phyloP scores from a whole-genome alignment of 192 early-diverging fungal genomes.

The Umbelopsis isabellina region DNA sequence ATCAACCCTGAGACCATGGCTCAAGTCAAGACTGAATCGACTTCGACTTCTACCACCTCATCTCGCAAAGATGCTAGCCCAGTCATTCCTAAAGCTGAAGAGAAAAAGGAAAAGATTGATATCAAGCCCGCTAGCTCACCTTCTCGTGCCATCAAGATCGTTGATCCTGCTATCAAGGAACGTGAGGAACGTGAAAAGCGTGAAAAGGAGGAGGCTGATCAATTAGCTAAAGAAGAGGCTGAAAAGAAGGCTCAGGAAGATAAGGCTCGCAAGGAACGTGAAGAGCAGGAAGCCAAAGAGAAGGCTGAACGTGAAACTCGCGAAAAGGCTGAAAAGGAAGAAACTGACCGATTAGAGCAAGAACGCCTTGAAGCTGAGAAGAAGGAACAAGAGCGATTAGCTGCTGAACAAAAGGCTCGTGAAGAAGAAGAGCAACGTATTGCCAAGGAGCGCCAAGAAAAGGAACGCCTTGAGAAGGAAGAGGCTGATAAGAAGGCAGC shows the following conservation, averaged over 20 bases:
- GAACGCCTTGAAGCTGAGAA: constrained; percentile 1
- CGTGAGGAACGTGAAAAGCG: constrained; percentile 48
- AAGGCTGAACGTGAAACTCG: constrained; percentile 33
- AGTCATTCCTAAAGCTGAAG: constrained; percentile 43
- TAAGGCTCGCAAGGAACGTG: constrained; percentile 13
- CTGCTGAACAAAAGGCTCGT: constrained; percentile 28
- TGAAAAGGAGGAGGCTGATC: constrained; percentile 50
- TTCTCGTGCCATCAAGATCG: constrained; percentile 48
- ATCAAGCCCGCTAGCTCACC: constrained; percentile 29
- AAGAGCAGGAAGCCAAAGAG: constrained; percentile 32
- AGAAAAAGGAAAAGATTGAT: constrained; percentile 36
- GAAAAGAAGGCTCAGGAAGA: constrained; percentile 37
- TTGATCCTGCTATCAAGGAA: constrained; percentile 51
- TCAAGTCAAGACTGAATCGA: constrained; percentile 58
- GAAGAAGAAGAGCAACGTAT: constrained; percentile 30
- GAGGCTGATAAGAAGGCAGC: constrained; percentile 21
- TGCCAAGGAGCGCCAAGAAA: constrained; percentile 31
- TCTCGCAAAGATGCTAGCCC: constrained; percentile 33
- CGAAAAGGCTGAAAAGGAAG: constrained; percentile 24
- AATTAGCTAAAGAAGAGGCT: constrained; percentile 30
- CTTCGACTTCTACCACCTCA: constrained; percentile 38
- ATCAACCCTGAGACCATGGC: constrained; percentile 75
- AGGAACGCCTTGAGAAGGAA: constrained; percentile 27
- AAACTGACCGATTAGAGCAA: neutral
- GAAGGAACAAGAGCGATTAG: constrained; percentile 14